A percentile compares a stretch with the other conserved stretches of the same genome.
phyloP scores from a whole-genome alignment of 2,329 filamentous ascomycete genomes.

The Ambrosiella beaveri region DNA sequence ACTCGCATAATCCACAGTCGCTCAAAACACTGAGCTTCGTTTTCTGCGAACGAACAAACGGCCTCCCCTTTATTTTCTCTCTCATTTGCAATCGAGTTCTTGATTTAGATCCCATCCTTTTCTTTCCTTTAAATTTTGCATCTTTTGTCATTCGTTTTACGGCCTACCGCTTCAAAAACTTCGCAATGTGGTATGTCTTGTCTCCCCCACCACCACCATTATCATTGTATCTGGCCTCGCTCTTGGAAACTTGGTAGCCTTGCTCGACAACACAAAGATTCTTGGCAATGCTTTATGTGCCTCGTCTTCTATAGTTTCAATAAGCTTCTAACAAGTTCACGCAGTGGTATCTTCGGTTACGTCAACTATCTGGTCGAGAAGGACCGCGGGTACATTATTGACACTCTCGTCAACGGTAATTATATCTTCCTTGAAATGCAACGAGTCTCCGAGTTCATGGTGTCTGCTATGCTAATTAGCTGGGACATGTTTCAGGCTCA shows the following conservation, averaged over 20 bases:
- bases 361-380: constrained; percentile 99
- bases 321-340: constrained; percentile 12
- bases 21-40: constrained; percentile 4
- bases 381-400: constrained; percentile 88
- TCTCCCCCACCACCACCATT: constrained; percentile 3
- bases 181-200: constrained; percentile 12
- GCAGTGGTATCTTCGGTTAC: constrained; percentile 90
- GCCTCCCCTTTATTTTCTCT: constrained; percentile 9
- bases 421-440: not conserved
- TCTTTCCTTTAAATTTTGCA: constrained; percentile 2
- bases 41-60: constrained; percentile 1
- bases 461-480: too few relatives aligned
- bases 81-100: constrained; percentile 8
- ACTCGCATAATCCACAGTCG: constrained; percentile 8
- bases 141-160: constrained; percentile 11
- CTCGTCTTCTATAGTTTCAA: not conserved
- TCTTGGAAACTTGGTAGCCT: not conserved
- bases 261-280: not conserved
- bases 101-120: constrained; percentile 1
- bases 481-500: too few relatives aligned
- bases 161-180: constrained; percentile 11
- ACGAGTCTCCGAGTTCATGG: not conserved
- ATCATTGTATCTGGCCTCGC: not conserved
- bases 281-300: not conserved
- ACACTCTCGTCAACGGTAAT: constrained; percentile 90